Evolutionary conservation across 306 rosid genomes (phyloP), one percentile per base, ranked within the genome.

Genomic region (Ochetophila trinervis): DNA sequence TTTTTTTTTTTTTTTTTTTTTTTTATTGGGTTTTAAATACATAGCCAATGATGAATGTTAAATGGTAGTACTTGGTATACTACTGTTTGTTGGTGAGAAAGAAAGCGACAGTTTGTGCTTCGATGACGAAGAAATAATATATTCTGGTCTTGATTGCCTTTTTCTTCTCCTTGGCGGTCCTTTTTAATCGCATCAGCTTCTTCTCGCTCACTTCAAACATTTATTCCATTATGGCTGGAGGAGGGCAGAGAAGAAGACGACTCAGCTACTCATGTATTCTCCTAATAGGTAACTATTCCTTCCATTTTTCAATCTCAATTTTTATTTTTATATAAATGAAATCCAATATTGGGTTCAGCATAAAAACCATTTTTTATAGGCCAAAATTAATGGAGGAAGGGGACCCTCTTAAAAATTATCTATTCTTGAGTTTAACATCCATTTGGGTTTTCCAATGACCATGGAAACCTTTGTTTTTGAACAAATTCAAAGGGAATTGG

Each of bases 191-290:
- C 20, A 13, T 51, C 53, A 52, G 32, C 32, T 19, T 63, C 17
- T 37, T 22, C 63, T 24, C 60, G 56, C 45, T 62, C 48, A 16
- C 21, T 50, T 6, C 19, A 3, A 18, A 15, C 8, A 17, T 50
- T 70, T 14, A 5, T 19, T 57, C 63, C 49, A 27, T 27, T 60
- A 86, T 81, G 96, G 91, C 84, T 24, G 83, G 79, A 35, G 21
- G 56, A 15, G 72, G 68, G 47, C 79, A 62, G 24, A 74, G 53
- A 76, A 16, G 49, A 5, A 79, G 71, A 74, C 54, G 70, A 47
- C 85, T 93, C 53, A 87, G 75, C 62, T 74, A 75, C 70, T 79
- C 98, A 2, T 93, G 97, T 69, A 72, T 89, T 81, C 97, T 93
- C 6, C 97, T 93, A 62, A 86, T 85, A 81, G 96, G 98, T 93